Percentiles rank a stretch among this genome's conserved stretches.
Evolutionary conservation across 192 early-diverging fungal genomes (phyloP).

Genomic region (Diversispora eburnea): DNA sequence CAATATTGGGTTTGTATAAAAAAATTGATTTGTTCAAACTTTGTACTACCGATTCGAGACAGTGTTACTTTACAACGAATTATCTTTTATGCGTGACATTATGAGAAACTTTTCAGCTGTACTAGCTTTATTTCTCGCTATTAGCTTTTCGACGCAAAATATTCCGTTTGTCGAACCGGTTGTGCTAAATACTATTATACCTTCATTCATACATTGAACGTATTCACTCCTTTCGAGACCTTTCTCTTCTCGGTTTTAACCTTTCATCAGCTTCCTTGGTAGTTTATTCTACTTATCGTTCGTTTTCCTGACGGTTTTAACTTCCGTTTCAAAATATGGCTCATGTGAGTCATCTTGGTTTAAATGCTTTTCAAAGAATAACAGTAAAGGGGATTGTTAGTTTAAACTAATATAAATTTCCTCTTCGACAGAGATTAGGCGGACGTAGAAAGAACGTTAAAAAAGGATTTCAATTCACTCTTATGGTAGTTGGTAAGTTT

Average conservation of each 20-base stretch:
- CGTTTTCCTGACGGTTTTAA: not conserved
- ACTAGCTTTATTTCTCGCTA: not conserved
- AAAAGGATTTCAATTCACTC: slow-evolving; percentile 94
- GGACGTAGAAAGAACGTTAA: slow-evolving; percentile 86
- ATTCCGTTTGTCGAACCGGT: not conserved
- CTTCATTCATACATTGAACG: not conserved
- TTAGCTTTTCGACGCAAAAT: not conserved
- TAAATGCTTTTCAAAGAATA: not conserved
- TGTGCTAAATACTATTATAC: not conserved
- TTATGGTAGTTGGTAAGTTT: slow-evolving; percentile 90
- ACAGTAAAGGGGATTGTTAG: not conserved
- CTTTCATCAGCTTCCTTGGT: slow-evolving; percentile 17
- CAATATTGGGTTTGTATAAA: too few relatives aligned
- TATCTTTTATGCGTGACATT: not conserved
- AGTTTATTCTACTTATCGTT: too few relatives aligned
- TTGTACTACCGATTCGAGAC: too few relatives aligned
- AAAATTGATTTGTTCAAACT: too few relatives aligned
- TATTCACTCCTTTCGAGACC: slow-evolving; percentile 1
- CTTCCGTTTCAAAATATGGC: not conserved
- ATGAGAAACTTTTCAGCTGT: slow-evolving; percentile 4
- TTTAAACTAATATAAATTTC: not conserved
- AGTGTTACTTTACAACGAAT: not conserved
- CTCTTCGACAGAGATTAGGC: slow-evolving; percentile 17
- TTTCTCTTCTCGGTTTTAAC: slow-evolving; percentile 23
- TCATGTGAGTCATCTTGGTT: not conserved